Base-by-base conservation (phyloP, 805 yeast species). In the Brettanomyces anomalus region DNA sequence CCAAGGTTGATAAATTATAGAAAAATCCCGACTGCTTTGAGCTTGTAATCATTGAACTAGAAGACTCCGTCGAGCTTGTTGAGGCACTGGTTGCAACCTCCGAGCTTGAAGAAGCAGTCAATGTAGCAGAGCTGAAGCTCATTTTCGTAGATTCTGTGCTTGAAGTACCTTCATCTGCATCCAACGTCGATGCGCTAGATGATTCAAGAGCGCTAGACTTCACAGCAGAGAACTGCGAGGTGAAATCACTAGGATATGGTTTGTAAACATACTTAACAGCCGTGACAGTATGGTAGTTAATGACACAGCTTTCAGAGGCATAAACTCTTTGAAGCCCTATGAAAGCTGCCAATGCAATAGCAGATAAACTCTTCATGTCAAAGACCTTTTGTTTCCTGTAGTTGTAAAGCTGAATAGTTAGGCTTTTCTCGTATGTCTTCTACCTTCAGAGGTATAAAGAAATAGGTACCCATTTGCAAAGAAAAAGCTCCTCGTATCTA, bases 311-410 rank as follows among this genome's bases (percentile, higher is more conserved):
- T 5, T 28, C 37, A 3, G 28, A 24, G 28, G 28, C 28, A 24
- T 24, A 24, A 24, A 24, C 28, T 24, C 28, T 7, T 11, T 15
- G 17, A n/a, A 15, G 21, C 21, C 33, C 32, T 14, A 35, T 36
- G 0, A 59, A 46, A 15, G 61, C 26, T 14, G 56, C 40, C n/a
- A 55, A 34, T 17, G 51, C 28, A 15, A 49, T 14, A n/a, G 48
- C 28, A 24, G 28, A 24, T 24, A 24, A 24, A 24, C 28, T 24
- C 28, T 24, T 24, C 28, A 24, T 24, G 28, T 24, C 28, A 11
- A 24, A 24, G 28, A 7, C 3, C 28, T 11, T n/a, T 24, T 24
- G 28, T 24, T 24, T 24, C 10, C 28, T 24, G 28, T 24, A 24
- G 28, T 24, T 24, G 10, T 24, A 24, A 24, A 24, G 28, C 10